Base-by-base conservation (phyloP, 2,329 filamentous ascomycete species). In the Fusarium scirpi region DNA sequence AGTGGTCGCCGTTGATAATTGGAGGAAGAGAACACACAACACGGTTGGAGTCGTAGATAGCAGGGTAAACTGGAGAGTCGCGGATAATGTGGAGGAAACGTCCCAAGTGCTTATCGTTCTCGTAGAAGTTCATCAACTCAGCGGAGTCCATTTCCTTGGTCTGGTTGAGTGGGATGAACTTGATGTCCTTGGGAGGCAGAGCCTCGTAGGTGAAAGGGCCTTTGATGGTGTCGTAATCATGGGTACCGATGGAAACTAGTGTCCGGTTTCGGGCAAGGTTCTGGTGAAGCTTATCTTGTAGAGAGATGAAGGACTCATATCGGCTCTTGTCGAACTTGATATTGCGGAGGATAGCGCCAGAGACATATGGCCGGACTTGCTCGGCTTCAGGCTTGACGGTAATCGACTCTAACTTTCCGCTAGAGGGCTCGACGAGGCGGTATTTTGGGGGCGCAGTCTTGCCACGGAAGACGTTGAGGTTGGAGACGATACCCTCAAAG, bases 191-290 rank as follows among this genome's bases (percentile, higher is more conserved):
- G n/a, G 96, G 96, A 49, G 92, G 86, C 32, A 95, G 87, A 20
- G 96, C 96, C 82, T 98, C 95, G 78, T 99, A 99, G 61, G 94
- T 94, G 87, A 99, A 99, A 48, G 96, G 96, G 0, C 94, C 96
- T 81, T 97, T 85, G 75, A 99, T 85, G 20, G 93, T 98, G 79
- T 98, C 94, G 70, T 98, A 85, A 79, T 99, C 95, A 81, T 99
- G 96, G 6, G 96, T 99, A 74, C 96, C 96, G 78, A 99, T 98
- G 24, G 95, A 92, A n/a, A 98, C 95, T 48, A 99, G 84, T 1
- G 95, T 98, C 76, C 96, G 87, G 81, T 98, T 93, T 67, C 96
- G 90, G 51, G 96, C 97, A 72, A 99, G 85, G 79, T 99, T 99
- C 80, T 95, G 92, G 84, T 99, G 96, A 49, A 99, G 89, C 85